phyloP scores from a whole-genome alignment of 192 early-diverging fungal species.

The Entomortierella beljakovae region DNA sequence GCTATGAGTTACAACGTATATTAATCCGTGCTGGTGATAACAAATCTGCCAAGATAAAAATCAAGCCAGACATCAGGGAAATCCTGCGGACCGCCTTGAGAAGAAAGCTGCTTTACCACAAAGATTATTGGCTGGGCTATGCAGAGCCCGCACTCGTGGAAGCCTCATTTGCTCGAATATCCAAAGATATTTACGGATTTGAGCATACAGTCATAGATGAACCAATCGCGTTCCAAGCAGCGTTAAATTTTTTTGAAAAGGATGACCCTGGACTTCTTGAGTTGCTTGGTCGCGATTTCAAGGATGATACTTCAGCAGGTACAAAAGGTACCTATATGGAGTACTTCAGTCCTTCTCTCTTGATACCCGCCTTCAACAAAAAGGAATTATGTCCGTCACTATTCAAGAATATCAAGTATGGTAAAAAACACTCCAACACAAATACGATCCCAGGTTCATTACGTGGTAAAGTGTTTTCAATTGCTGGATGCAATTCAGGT shows the following conservation, averaged over 20 bases:
- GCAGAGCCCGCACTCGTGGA: neutral
- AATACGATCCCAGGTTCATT: neutral
- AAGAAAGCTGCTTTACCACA: neutral
- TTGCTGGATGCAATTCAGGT: neutral
- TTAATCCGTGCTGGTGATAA: neutral
- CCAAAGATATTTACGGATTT: neutral
- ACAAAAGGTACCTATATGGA: neutral
- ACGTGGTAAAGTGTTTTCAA: neutral
- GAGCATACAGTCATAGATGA: neutral
- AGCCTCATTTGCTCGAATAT: conserved; percentile 1
- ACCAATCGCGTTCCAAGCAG: conserved; percentile 3
- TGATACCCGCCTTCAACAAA: neutral
- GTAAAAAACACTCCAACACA: neutral
- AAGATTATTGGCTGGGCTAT: neutral
- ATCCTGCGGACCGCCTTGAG: neutral
- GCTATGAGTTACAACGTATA: neutral
- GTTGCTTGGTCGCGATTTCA: neutral
- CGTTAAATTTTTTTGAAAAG: neutral
- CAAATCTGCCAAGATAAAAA: neutral
- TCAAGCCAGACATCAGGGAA: neutral
- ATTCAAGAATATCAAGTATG: neutral
- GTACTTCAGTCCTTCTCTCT: neutral
- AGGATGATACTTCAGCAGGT: neutral
- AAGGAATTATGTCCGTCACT: neutral
- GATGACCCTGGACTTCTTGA: neutral